Conservation (phyloP, 768 basidiomycete species). For the Auriscalpium microsporum region DNA sequence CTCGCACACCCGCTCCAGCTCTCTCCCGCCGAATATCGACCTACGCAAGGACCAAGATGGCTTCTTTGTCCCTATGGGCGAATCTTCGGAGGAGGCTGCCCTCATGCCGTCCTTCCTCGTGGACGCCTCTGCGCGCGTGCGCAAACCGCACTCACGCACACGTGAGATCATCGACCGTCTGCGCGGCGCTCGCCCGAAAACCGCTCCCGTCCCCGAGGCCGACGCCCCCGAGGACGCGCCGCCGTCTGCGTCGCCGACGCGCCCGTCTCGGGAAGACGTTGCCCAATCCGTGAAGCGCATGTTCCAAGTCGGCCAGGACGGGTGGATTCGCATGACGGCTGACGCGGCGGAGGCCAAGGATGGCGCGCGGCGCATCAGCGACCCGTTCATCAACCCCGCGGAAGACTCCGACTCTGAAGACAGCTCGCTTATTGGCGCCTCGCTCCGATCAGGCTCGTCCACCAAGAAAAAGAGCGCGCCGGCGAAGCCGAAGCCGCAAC, state of each 20-base stretch:
- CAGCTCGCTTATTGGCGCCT: background rate
- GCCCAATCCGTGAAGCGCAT: slow-evolving; percentile 10
- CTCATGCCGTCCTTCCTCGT: slow-evolving; percentile 28
- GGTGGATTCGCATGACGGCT: slow-evolving; percentile 13
- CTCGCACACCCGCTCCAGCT: slow-evolving; percentile 19
- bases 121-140: slow-evolving; percentile 21
- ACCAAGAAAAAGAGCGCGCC: slow-evolving; percentile 4
- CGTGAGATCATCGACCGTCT: slow-evolving; percentile 52
- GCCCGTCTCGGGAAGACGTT: slow-evolving; percentile 1
- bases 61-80: slow-evolving; percentile 35
- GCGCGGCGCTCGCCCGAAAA: slow-evolving; percentile 16
- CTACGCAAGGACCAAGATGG: slow-evolving; percentile 48
- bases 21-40: slow-evolving; percentile 28
- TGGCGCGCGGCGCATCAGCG: background rate
- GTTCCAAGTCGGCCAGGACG: slow-evolving; percentile 15
- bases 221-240: slow-evolving; percentile 17
- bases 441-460: background rate
- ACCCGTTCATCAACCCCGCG: background rate
- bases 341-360: background rate
- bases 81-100: slow-evolving; percentile 16
- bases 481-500: background rate
- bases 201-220: slow-evolving; percentile 18
- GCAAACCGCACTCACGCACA: slow-evolving; percentile 43
- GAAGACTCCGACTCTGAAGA: slow-evolving; percentile 12
- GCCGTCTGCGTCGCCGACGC: background rate